Evolutionary conservation across 1,139 yeast species (phyloP), one percentile per base, ranked within the genome.

Genomic region (Geotrichum fermentans): DNA sequence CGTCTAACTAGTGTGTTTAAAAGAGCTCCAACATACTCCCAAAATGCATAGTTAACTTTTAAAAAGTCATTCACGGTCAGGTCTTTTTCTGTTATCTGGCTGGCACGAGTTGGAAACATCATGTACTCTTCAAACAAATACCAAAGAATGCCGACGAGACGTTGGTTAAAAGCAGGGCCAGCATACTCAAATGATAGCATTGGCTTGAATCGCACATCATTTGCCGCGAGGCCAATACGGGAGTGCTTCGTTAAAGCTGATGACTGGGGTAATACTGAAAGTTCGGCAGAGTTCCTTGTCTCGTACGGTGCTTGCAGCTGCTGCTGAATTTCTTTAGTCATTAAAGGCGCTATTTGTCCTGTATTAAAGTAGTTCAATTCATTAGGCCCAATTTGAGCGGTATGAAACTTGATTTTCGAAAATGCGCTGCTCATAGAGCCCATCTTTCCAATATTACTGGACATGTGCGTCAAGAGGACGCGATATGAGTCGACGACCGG

Each of bases 1-100:
- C 51, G 45, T 6, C 37, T 28, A 2, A 43, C 47, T 32, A 50
- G 45, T 6, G 49, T 44, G 28, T 50, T 47, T 3, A 50, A 18
- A 21, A 50, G 28, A 1, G 53, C 53, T 2, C 53, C 53, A 10
- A 46, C 41, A 20, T 50, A 50, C 35, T 50, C 49, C 42, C 50
- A 48, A 37, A 50, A 50, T n/a, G 49, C 44, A 17, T 48, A 41
- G 28, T 50, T 50, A 14, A 50, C 53, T 10, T 43, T 43, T 13
- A 35, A 34, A 36, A 50, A 50, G 22, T 43, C 51, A 8, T 20
- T 20, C 11, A 22, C 32, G 5, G 45, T 33, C 13, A 1, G 11
- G 17, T 38, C 17, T 3, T 16, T 33, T 17, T 42, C 26, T 7
- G 14, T 16, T 13, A 20, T 16, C 21, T 42, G 30, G 29, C 22